Evolutionary conservation across 352 stramenopile species (phyloP).

Genomic region (Phytophthora pinifolia): DNA sequence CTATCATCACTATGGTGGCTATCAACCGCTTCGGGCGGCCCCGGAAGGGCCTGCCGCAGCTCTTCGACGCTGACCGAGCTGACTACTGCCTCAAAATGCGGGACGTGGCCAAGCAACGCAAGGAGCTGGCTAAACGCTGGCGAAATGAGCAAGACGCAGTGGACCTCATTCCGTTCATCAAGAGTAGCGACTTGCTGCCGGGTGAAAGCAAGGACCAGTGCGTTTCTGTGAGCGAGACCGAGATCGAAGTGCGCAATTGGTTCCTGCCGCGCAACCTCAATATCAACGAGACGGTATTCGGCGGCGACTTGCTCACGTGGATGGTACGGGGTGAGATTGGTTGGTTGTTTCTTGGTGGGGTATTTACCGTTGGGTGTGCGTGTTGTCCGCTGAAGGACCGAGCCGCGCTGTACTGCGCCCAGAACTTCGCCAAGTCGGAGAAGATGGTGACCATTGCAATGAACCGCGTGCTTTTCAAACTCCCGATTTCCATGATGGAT

Average conservation of each 20-base stretch:
- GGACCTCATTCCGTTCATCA: slow-evolving; percentile 41
- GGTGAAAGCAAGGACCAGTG: slow-evolving; percentile 42
- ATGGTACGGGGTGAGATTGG: slow-evolving; percentile 36
- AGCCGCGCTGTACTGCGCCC: slow-evolving; percentile 64
- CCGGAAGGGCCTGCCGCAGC: slow-evolving; percentile 38
- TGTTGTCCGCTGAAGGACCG: slow-evolving; percentile 39
- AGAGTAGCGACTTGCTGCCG: slow-evolving; percentile 31
- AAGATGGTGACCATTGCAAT: slow-evolving; percentile 78
- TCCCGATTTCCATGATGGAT: slow-evolving; percentile 57
- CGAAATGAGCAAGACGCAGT: slow-evolving; percentile 45
- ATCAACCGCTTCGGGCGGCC: slow-evolving; percentile 52
- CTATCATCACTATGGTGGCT: slow-evolving; percentile 66
- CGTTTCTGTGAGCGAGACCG: slow-evolving; percentile 53
- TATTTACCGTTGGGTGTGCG: not conserved
- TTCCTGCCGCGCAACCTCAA: slow-evolving; percentile 75
- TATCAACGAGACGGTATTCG: slow-evolving; percentile 71
- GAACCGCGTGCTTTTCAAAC: slow-evolving; percentile 75
- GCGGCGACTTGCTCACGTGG: slow-evolving; percentile 59
- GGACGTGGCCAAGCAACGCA: slow-evolving; percentile 39
- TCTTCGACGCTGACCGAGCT: slow-evolving; percentile 41
- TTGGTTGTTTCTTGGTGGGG: not conserved
- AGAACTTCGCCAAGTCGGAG: slow-evolving; percentile 73
- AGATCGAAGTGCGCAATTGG: slow-evolving; percentile 71
- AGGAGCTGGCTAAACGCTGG: slow-evolving; percentile 43
- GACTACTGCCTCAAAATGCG: slow-evolving; percentile 49